phyloP scores from a whole-genome alignment of 129 eudicot genomes.

The Erigeron canadensis region DNA sequence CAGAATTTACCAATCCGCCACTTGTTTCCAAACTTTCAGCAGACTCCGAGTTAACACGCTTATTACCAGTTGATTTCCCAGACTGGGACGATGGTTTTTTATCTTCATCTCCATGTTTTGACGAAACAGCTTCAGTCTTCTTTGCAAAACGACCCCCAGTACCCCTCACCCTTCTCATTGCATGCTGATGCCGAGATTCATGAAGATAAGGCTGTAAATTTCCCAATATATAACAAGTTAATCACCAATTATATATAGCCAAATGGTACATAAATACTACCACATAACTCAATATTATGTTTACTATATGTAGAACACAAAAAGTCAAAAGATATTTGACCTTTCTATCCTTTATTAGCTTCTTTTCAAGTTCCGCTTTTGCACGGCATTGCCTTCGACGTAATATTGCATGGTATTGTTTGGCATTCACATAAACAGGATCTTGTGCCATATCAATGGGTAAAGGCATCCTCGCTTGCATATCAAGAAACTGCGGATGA shows the following conservation, averaged over 20 bases:
- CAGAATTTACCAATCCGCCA: conserved; percentile 29
- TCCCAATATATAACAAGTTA: conserved; percentile 5
- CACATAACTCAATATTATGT: too few species aligned
- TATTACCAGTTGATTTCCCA: conserved; percentile 40
- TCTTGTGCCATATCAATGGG: conserved; percentile 55
- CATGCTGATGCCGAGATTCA: conserved; percentile 93
- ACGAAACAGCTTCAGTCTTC: conserved; percentile 45
- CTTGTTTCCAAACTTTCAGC: conserved; percentile 31
- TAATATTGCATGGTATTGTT: conserved; percentile 59
- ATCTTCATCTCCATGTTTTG: conserved; percentile 18
- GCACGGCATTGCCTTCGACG: conserved; percentile 65
- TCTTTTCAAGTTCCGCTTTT: conserved; percentile 66
- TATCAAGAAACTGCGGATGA: conserved; percentile 54
- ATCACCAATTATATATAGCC: neutral
- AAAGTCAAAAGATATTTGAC: conserved; percentile 23
- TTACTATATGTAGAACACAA: neutral
- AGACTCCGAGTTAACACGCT: conserved; percentile 36
- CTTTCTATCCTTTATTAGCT: conserved; percentile 76
- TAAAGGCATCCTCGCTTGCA: conserved; percentile 44
- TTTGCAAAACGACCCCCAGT: conserved; percentile 91
- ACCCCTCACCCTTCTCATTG: conserved; percentile 77
- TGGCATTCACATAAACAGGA: conserved; percentile 68
- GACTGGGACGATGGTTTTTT: conserved; percentile 35
- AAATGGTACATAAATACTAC: neutral
- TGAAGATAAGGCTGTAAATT: conserved; percentile 82